Evolutionary conservation across 1,284 basidiomycete genomes (phyloP), one percentile per base, ranked within the genome.

Genomic region (Nidula niveotomentosa): DNA sequence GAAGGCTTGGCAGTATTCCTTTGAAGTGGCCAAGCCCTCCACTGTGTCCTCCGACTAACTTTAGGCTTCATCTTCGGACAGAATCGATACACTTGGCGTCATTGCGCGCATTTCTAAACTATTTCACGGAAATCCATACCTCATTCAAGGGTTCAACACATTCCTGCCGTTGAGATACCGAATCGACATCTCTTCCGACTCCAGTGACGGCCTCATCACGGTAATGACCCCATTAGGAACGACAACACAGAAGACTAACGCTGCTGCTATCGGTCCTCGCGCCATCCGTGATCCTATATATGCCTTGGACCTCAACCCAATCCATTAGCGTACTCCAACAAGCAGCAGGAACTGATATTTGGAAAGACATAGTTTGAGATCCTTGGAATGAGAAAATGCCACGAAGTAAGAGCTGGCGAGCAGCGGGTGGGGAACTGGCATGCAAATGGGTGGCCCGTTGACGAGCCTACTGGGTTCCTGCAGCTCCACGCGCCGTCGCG

Each of bases 141-240:
- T 99, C 64, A 98, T 99, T 54, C 92, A 97, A 73, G 97, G 97
- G 36, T 99, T 99, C 85, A 99, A 99, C 77, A 98, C 96, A 2
- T 99, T 99, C 75, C 84, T 99, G 2, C 97, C 97, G 0, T 85
- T 92, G 18, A 96, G 96, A 36, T 99, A 99, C 76, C 90, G 94
- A 59, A 98, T 99, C 70, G 96, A 98, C 66, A 90, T 95, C 69
- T 88, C 90, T 56, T 79, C 76, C 44, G 87, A 90, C 71, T 84
- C 87, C n/a, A 76, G 79, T 60, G 86, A 93, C 64, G 81, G 52
- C 65, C 83, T 87, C 54, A 98, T 98, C 75, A 96, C 91, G 15
- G 96, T 99, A 64, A 98, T 94, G 7, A 98, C 96, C 1, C 96
- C 96, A 17, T 80, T 84, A 55, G 95, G 96, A 46, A 93, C 88